phyloP scores from a whole-genome alignment of 257 asterid genomes.

The Eustoma russellianum region DNA sequence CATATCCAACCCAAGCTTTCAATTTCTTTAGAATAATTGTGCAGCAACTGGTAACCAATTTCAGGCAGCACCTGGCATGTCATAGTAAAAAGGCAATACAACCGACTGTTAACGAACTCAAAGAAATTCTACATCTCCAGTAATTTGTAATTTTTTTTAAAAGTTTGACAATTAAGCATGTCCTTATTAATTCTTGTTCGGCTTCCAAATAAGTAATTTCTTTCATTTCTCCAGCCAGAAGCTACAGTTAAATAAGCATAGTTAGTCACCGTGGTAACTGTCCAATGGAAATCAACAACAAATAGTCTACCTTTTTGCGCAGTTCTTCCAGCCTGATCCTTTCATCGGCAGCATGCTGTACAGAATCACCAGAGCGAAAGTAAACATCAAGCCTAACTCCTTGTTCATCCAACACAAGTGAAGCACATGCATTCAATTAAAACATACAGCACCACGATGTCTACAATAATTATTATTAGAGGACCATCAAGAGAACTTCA shows the following conservation, averaged over 20 bases:
- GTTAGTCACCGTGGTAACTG: slow-evolving; percentile 15
- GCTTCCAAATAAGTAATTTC: slow-evolving; percentile 56
- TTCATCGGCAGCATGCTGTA: slow-evolving; percentile 99
- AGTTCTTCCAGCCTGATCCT: slow-evolving; percentile 88
- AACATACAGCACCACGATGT: too few species aligned
- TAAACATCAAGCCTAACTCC: slow-evolving; percentile 4
- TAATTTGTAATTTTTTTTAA: neutral
- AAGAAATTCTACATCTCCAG: neutral
- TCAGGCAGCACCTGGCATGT: slow-evolving; percentile 69
- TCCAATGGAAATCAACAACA: slow-evolving; percentile 11
- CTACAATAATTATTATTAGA: too few species aligned
- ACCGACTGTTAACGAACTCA: slow-evolving; percentile 10
- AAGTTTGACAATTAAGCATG: slow-evolving; percentile 3
- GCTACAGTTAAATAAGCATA: slow-evolving; percentile 31
- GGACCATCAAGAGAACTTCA: too few species aligned
- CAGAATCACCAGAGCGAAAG: slow-evolving; percentile 17
- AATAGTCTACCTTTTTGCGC: slow-evolving; percentile 56
- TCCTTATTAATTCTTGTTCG: slow-evolving; percentile 68
- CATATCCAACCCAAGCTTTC: slow-evolving; percentile 96
- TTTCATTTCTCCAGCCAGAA: slow-evolving; percentile 73
- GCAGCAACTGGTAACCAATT: slow-evolving; percentile 78
- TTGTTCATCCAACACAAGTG: too few species aligned
- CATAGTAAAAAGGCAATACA: slow-evolving; percentile 15
- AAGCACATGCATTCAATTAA: too few species aligned
- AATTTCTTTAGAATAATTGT: slow-evolving; percentile 64